phyloP scores from a whole-genome alignment of 2,329 filamentous ascomycete species.

The Calycina herbarum region DNA sequence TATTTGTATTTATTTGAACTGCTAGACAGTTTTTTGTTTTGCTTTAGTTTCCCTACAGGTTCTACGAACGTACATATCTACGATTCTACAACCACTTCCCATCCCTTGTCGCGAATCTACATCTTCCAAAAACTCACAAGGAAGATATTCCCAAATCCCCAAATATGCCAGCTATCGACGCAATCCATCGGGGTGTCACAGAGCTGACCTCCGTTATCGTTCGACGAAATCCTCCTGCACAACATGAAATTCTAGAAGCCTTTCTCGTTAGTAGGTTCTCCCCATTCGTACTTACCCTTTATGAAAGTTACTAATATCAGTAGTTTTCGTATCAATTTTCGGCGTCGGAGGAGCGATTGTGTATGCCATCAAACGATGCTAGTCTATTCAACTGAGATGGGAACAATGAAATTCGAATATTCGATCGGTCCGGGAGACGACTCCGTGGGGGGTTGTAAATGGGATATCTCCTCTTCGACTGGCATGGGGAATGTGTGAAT shows the following conservation, averaged over 20 bases:
- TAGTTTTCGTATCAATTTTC: constrained; percentile 18
- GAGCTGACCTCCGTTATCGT: neutral
- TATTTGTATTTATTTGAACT: neutral
- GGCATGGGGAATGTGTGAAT: no score
- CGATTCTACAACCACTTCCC: no score
- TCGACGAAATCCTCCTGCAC: neutral
- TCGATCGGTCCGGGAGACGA: no score
- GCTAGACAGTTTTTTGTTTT: neutral
- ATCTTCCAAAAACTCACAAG: no score
- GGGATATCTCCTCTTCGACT: no score
- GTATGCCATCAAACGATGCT: constrained; percentile 9
- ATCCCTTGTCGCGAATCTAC: no score
- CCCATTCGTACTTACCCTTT: no score
- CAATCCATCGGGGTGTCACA: neutral
- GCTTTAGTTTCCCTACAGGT: neutral
- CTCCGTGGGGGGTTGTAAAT: no score
- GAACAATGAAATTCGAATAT: no score
- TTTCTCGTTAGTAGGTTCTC: neutral
- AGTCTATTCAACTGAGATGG: neutral
- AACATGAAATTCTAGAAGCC: neutral
- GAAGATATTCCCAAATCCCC: neutral
- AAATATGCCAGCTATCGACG: constrained; percentile 1
- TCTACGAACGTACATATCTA: neutral
- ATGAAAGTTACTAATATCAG: neutral
- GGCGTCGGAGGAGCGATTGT: constrained; percentile 18